phyloP scores from a whole-genome alignment of 2,329 filamentous ascomycete genomes.

The Ustulina deusta region DNA sequence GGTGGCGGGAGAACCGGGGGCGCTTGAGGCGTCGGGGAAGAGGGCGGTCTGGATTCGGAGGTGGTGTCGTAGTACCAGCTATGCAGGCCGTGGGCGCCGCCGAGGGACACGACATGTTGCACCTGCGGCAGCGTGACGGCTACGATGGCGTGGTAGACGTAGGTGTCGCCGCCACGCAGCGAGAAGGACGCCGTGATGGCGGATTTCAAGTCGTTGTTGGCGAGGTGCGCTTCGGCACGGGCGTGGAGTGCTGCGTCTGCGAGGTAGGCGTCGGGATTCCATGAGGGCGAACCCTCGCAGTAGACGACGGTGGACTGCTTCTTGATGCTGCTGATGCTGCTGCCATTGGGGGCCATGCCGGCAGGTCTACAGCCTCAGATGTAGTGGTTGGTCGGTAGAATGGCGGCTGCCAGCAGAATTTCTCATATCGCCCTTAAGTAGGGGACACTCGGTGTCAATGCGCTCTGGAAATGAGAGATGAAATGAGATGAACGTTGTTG shows the following conservation, averaged over 20 bases:
- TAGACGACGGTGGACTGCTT: conserved; percentile 48
- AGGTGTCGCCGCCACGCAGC: conserved; percentile 59
- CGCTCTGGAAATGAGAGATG: too few relatives aligned
- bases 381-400: neutral
- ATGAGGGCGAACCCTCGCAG: conserved; percentile 60
- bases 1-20: conserved; percentile 59
- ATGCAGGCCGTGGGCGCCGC: conserved; percentile 60
- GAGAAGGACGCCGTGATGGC: conserved; percentile 60
- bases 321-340: conserved; percentile 5
- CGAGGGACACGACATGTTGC: conserved; percentile 60
- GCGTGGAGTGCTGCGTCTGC: conserved; percentile 55
- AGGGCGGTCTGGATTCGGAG: conserved; percentile 7
- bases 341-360: conserved; percentile 25
- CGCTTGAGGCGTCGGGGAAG: conserved; percentile 7
- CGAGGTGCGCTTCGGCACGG: conserved; percentile 54
- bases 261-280: conserved; percentile 58
- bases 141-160: conserved; percentile 65
- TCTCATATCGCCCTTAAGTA: too few relatives aligned
- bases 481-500: neutral
- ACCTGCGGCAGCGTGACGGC: conserved; percentile 63
- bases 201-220: conserved; percentile 56
- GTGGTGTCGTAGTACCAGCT: conserved; percentile 58
- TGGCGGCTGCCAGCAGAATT: neutral
- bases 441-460: too few relatives aligned
- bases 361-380: neutral